Conservation (phyloP, 2,329 filamentous ascomycete species). For the Fusarium albidum region DNA sequence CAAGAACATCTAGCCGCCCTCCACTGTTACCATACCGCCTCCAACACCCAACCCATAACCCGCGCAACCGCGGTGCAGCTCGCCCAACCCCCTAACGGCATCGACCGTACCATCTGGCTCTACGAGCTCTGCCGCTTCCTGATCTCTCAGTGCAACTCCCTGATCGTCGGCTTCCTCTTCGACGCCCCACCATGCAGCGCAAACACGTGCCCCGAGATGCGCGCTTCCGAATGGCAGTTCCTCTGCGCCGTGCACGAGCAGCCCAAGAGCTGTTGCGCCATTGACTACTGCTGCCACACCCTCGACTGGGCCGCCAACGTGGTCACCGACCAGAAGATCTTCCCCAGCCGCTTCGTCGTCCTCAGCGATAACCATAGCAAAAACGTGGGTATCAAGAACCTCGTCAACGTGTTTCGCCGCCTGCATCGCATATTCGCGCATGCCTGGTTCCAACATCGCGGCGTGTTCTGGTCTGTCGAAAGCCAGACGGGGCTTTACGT, state of each 20-base stretch:
- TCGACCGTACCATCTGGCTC: slow-evolving; percentile 91
- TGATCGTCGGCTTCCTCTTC: slow-evolving; percentile 92
- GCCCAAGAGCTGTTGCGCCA: slow-evolving; percentile 95
- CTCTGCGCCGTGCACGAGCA: slow-evolving; percentile 97
- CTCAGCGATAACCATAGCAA: slow-evolving; percentile 65
- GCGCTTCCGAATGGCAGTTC: slow-evolving; percentile 98
- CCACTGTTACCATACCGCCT: slow-evolving; percentile 79
- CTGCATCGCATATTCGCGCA: slow-evolving; percentile 98
- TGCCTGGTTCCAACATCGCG: slow-evolving; percentile 97
- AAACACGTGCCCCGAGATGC: slow-evolving; percentile 95
- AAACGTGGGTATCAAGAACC: slow-evolving; percentile 76
- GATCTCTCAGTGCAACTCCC: slow-evolving; percentile 90
- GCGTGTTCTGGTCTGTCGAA: slow-evolving; percentile 95
- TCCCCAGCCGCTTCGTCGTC: slow-evolving; percentile 81
- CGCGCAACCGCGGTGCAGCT: slow-evolving; percentile 79
- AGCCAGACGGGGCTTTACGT: slow-evolving; percentile 90
- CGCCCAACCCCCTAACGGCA: slow-evolving; percentile 79
- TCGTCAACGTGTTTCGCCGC: slow-evolving; percentile 93
- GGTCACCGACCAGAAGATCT: slow-evolving; percentile 93
- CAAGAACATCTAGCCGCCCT: slow-evolving; percentile 96
- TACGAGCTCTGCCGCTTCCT: slow-evolving; percentile 98
- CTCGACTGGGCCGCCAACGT: slow-evolving; percentile 97
- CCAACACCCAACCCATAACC: slow-evolving; percentile 75
- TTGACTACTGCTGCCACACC: slow-evolving; percentile 99
- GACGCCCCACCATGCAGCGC: slow-evolving; percentile 90